These are phyloP conservation scores for Lomentospora prolificans DNA, from an alignment of 2,329 filamentous ascomycete genomes.

Conservation along the genomic window DNA sequence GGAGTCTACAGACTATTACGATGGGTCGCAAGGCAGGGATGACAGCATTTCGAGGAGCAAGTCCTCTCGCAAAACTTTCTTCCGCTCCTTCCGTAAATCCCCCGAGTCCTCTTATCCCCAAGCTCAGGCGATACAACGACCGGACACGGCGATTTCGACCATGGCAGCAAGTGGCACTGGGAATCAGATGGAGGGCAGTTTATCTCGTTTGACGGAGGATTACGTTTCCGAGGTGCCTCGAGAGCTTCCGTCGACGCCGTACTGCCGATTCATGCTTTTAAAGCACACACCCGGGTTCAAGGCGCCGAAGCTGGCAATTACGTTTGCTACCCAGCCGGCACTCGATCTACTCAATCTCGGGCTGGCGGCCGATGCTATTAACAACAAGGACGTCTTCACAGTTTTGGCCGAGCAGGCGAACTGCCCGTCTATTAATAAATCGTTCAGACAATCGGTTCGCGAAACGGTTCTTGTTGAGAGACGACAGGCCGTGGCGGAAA, in stretches of 20 bases:
- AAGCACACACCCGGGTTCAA: conserved; percentile 18
- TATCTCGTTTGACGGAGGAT: neutral
- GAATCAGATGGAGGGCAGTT: neutral
- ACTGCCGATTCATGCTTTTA: conserved; percentile 23
- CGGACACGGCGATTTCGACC: neutral
- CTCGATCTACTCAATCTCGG: conserved; percentile 36
- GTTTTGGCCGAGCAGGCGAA: conserved; percentile 38
- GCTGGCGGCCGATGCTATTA: conserved; percentile 23
- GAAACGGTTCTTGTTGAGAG: conserved; percentile 26
- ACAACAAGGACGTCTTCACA: conserved; percentile 42
- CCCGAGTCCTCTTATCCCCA: neutral
- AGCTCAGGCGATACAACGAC: neutral
- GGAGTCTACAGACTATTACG: neutral
- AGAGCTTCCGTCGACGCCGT: conserved; percentile 15
- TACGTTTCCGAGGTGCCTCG: neutral
- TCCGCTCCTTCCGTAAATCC: conserved; percentile 19
- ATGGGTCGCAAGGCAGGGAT: conserved; percentile 19
- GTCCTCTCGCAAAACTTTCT: conserved; percentile 21
- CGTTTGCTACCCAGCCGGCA: conserved; percentile 36
- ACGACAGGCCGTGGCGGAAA: conserved; percentile 21
- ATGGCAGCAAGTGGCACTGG: neutral
- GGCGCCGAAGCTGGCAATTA: conserved; percentile 26
- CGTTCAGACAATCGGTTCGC: conserved; percentile 33
- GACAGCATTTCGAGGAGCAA: conserved; percentile 14
- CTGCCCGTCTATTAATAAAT: conserved; percentile 31